Evolutionary conservation across 139 green algal genomes (phyloP), one percentile per base, ranked within the genome.

Genomic region (Closterium sp.): DNA sequence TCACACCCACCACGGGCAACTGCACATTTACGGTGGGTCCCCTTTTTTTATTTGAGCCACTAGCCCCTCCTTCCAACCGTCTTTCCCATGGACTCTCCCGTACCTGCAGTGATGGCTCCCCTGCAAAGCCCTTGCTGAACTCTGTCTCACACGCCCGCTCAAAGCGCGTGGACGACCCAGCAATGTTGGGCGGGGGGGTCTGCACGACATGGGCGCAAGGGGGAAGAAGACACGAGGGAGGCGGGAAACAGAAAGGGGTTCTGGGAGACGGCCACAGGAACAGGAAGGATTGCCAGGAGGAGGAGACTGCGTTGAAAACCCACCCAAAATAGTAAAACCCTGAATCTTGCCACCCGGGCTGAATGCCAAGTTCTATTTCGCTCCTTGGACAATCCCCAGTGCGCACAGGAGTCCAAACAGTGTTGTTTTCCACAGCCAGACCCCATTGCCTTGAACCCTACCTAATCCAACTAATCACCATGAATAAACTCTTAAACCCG

Each of bases 331-430:
- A n/a, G n/a, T n/a, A n/a, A n/a, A n/a, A n/a, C n/a, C n/a, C n/a
- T n/a, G n/a, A 62, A 62, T 5, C 42, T 7, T 62, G 42, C 5
- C 5, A 5, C 42, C 42, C 7, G 42, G 42, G 5, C 42, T 62
- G 42, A 62, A 62, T 87, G 84, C 28, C 28, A 30, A 9, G 4
- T 30, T 7, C 84, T 87, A 9, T 9, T 30, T 3, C 70, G 42
- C 89, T 34, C 92, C 34, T 93, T 94, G 31, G 73, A 30, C 89
- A 93, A 2, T 2, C 89, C 92, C 92, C 92, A 94, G 42, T 91
- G 62, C 31, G 17, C 70, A 27, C n/a, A n/a, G n/a, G 70, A 27
- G 27, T 84, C 89, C 10, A 19, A 10, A n/a, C n/a, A n/a, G n/a
- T n/a, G n/a, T n/a, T n/a, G n/a, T n/a, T n/a, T n/a, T n/a, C n/a